Evolutionary conservation across 352 stramenopile genomes (phyloP), one percentile per base, ranked within the genome.

Genomic region (Poterioochromonas sp.): DNA sequence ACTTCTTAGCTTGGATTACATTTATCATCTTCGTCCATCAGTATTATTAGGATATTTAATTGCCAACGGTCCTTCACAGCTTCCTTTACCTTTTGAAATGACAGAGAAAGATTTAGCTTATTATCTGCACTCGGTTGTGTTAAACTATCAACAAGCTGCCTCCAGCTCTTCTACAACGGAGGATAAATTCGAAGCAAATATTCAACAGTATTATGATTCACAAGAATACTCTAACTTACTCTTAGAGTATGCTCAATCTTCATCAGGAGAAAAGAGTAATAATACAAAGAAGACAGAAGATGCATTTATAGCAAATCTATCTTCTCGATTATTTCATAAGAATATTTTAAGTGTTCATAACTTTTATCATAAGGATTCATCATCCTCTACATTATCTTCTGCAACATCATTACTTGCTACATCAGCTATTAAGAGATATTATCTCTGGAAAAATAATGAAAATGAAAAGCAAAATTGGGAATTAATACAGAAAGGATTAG

Each of bases 21-120:
- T 35, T n/a, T 1, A 15, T 11, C 0, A 1, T 40, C 43, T 74
- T 32, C 65, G 65, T 35, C 65, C 65, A 54, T 58, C 39, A 40
- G 53, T n/a, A 54, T 18, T 74, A 11, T 35, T 74, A 20, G 40
- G 12, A 35, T 54, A 58, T 35, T 58, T 74, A 22, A 74, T 74
- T 1, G 8, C 5, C 15, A 35, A 22, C 37, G 65, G 65, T 20
- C 65, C 65, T 39, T 37, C 18, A 58, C 65, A 74, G 29, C 39
- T 71, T 47, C 62, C 62, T 47, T 44, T 71, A 47, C 62, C 62
- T 32, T 29, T 26, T n/a, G 62, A 71, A n/a, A 29, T 44, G 1
- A 41, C 18, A 29, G 62, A 29, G 12, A 41, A 44, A 71, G 15
- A 40, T 41, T 32, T 71, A 22, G 62, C 32, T 8, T 47, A 8